Evolutionary conservation across 805 yeast genomes (phyloP).

Genomic region (Hyphopichia homilentoma): DNA sequence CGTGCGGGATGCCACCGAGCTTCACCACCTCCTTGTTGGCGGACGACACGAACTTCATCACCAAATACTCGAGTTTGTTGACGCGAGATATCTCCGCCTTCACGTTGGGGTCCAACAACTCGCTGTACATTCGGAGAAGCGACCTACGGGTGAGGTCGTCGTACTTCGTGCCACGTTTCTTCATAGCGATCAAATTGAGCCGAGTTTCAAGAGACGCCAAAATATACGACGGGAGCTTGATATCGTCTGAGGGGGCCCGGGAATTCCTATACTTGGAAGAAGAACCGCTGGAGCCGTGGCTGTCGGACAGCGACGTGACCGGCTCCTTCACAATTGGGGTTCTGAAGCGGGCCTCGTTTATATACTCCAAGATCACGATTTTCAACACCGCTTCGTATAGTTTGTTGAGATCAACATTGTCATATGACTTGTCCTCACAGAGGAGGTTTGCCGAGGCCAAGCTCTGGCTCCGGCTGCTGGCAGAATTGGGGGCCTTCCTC

Average conservation of each 20-base stretch:
- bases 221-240: conserved; percentile 36
- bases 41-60: conserved; percentile 49
- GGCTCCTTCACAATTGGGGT: conserved; percentile 18
- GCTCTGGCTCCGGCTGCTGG: conserved; percentile 16
- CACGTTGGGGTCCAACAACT: conserved; percentile 46
- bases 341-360: conserved; percentile 61
- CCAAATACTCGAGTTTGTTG: conserved; percentile 42
- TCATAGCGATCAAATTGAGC: conserved; percentile 46
- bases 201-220: conserved; percentile 35
- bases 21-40: conserved; percentile 52
- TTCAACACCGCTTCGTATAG: conserved; percentile 54
- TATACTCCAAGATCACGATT: conserved; percentile 54
- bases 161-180: conserved; percentile 24
- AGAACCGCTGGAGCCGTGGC: not conserved
- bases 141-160: conserved; percentile 55
- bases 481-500: conserved; percentile 2
- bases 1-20: conserved; percentile 26
- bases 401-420: conserved; percentile 17
- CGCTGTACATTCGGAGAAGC: conserved; percentile 60
- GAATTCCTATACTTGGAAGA: conserved; percentile 14
- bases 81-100: conserved; percentile 27
- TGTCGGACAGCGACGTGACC: conserved; percentile 5
- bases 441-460: conserved; percentile 19
- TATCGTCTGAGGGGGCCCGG: conserved; percentile 26
- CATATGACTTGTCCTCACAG: conserved; percentile 15